These are phyloP conservation scores for Globisporangium alternatum DNA, from an alignment of 352 stramenopile genomes.

Conservation along the genomic window DNA sequence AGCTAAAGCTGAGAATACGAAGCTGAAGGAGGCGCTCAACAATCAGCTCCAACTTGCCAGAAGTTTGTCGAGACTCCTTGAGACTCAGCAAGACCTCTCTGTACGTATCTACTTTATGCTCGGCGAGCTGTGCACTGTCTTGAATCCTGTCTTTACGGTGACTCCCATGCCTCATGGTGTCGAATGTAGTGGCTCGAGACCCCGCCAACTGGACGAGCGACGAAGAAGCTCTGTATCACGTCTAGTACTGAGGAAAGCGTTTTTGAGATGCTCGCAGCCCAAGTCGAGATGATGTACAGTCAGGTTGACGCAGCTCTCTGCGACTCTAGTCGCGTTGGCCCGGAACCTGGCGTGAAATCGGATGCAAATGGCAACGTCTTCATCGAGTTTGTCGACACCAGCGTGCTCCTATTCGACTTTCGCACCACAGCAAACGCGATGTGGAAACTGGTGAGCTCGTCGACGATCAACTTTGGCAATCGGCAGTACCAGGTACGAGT, in stretches of 20 bases:
- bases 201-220: background rate
- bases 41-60: background rate
- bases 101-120: too few species aligned
- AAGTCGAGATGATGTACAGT: background rate
- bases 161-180: background rate
- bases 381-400: slow-evolving; percentile 10
- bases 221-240: background rate
- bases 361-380: background rate
- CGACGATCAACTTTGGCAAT: background rate
- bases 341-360: background rate
- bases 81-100: background rate
- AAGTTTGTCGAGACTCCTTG: background rate
- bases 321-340: background rate
- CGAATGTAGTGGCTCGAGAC: slow-evolving; percentile 8
- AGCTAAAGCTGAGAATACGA: slow-evolving; percentile 22
- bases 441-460: slow-evolving; percentile 6
- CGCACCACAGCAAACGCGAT: background rate
- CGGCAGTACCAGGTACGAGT: slow-evolving; percentile 8
- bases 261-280: slow-evolving; percentile 1
- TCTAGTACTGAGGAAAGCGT: background rate
- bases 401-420: slow-evolving; percentile 1
- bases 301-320: background rate
- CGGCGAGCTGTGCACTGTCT: background rate
- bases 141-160: background rate
- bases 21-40: slow-evolving; percentile 8